Percentiles rank a stretch among this genome's conserved stretches.
phyloP scores from a whole-genome alignment of 73 alveolate species.

The Paramecium octaurelia region DNA sequence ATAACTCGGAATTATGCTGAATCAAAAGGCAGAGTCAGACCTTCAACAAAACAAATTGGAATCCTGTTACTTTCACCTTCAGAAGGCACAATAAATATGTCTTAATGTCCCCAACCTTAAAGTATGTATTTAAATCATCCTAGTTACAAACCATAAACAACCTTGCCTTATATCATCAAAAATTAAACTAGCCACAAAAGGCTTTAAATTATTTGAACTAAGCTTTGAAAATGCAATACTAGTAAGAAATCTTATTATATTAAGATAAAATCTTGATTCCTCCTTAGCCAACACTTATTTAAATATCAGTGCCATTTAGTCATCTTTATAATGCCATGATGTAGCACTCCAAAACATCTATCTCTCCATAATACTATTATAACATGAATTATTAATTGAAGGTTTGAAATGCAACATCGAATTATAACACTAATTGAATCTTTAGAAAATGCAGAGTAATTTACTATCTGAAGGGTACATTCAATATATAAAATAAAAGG shows the following conservation, averaged over 20 bases:
- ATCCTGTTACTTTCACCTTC: neutral
- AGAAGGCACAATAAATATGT: neutral
- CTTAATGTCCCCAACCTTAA: neutral
- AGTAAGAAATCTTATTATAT: neutral
- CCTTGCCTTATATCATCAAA: neutral
- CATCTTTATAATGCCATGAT: neutral
- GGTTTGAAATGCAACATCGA: neutral
- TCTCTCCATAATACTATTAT: neutral
- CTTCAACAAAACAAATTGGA: neutral
- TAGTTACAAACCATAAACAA: neutral
- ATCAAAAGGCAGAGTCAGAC: neutral
- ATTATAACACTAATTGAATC: neutral
- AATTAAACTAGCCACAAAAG: neutral
- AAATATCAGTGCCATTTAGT: neutral
- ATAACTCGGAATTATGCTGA: neutral
- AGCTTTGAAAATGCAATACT: neutral
- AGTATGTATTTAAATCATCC: neutral
- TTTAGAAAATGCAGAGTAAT: neutral
- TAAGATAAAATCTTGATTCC: neutral
- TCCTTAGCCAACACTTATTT: neutral
- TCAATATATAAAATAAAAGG: neutral
- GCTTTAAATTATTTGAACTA: neutral
- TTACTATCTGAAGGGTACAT: neutral
- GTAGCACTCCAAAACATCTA: neutral
- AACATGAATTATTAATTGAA: conserved; percentile 11